A percentile compares a stretch with the other conserved stretches of the same genome.
Conservation (phyloP, 148 eudicot species). For the Talinum fruticosum region DNA sequence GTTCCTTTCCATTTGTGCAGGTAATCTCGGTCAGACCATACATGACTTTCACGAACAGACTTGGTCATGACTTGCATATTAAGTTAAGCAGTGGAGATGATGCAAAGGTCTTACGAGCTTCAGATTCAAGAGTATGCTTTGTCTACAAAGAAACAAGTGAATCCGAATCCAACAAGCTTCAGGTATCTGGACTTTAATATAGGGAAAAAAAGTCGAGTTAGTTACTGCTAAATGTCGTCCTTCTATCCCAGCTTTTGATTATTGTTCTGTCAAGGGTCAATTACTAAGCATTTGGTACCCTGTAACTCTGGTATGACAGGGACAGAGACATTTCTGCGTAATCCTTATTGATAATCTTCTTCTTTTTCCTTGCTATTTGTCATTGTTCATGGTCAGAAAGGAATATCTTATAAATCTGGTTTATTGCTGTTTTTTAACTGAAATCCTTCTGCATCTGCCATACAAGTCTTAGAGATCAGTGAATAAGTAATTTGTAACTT, state of each 20-base stretch:
- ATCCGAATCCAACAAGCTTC: conserved; percentile 54
- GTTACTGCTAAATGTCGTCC: not conserved
- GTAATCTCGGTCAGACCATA: conserved; percentile 79
- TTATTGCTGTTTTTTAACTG: not conserved
- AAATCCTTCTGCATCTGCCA: not conserved
- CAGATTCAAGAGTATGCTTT: conserved; percentile 79
- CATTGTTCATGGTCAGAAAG: not conserved
- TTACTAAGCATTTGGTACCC: not conserved
- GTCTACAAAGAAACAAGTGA: conserved; percentile 55
- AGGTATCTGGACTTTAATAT: conserved; percentile 38
- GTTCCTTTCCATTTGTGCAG: conserved; percentile 33
- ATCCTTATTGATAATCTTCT: not conserved
- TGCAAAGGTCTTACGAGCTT: conserved; percentile 64
- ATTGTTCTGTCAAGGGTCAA: not conserved
- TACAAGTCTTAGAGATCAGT: not conserved
- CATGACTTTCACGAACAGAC: conserved; percentile 91
- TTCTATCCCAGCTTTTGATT: not conserved
- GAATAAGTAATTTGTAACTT: too few relatives aligned
- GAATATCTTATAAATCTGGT: not conserved
- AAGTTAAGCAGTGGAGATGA: conserved; percentile 79
- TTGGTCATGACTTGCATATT: conserved; percentile 63
- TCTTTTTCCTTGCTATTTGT: not conserved
- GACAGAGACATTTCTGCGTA: not conserved
- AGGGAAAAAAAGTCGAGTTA: not conserved
- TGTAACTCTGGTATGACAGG: not conserved